Conservation (phyloP, 441 rosid species). For the Erodium moschatum region DNA sequence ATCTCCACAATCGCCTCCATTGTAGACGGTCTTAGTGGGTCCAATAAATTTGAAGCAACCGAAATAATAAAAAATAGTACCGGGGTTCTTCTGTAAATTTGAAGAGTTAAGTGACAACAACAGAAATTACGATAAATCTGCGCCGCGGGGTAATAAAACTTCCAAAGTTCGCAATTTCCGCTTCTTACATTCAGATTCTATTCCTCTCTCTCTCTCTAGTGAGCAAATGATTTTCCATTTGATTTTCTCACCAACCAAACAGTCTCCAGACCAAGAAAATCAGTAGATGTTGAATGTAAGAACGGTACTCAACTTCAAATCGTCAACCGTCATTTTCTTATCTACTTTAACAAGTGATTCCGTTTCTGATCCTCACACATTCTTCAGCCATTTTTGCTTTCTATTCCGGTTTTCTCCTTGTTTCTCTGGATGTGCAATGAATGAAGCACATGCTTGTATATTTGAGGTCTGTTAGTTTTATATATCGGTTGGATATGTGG, state of each 20-base stretch:
- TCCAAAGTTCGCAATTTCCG: no score
- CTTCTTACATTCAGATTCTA: no score
- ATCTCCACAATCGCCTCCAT: no score
- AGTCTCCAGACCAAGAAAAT: neutral
- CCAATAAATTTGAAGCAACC: no score
- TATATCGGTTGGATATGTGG: neutral
- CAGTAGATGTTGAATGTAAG: neutral
- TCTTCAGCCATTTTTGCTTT: no score
- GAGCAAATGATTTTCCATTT: constrained; percentile 4
- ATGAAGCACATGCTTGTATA: neutral
- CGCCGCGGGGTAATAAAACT: no score
- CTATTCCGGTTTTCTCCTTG: neutral
- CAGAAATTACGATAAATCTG: no score
- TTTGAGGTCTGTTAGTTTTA: neutral
- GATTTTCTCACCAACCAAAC: constrained; percentile 3
- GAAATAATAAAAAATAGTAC: no score
- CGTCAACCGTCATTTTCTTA: neutral
- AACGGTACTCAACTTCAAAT: neutral
- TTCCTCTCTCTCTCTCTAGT: neutral
- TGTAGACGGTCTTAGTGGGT: no score
- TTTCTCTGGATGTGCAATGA: neutral
- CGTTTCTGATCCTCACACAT: neutral
- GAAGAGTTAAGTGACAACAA: no score
- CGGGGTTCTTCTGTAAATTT: no score
- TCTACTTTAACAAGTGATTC: constrained; percentile 1